These are phyloP conservation scores for Botrytis tulipae DNA, from an alignment of 2,329 filamentous ascomycete species.

Conservation along the genomic window DNA sequence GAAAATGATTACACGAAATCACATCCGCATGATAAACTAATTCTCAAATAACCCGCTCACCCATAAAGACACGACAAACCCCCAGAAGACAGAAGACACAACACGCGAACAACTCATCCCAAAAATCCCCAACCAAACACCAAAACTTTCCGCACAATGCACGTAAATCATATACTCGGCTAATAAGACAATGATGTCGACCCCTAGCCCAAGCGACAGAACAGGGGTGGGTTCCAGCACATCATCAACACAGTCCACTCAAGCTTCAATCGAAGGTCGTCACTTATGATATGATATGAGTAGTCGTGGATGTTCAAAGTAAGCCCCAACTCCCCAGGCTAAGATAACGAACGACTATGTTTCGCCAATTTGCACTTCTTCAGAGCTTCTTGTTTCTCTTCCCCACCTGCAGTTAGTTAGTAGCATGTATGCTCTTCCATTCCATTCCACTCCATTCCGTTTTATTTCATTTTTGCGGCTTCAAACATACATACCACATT, in stretches of 20 bases:
- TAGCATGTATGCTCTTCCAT: not conserved
- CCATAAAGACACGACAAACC: not conserved
- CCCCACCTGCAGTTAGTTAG: not conserved
- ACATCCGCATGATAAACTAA: not conserved
- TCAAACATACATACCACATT: not conserved
- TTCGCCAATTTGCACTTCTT: not conserved
- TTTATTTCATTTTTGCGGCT: not conserved
- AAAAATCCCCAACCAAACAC: not conserved
- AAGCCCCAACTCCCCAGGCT: accelerated
- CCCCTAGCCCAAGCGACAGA: not conserved
- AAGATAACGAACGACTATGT: not conserved
- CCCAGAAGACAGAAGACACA: not conserved
- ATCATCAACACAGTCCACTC: not conserved
- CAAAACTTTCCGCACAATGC: not conserved
- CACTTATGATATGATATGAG: too few species aligned
- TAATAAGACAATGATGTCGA: not conserved
- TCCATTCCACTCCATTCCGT: not conserved
- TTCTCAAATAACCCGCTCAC: not conserved
- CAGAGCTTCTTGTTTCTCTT: not conserved
- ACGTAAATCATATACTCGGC: not conserved
- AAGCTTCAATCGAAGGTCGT: not conserved
- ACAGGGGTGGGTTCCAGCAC: not conserved
- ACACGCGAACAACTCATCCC: not conserved
- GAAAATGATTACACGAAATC: not conserved
- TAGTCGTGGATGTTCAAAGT: not conserved